phyloP scores from a whole-genome alignment of 2,329 filamentous ascomycete genomes.

The Trichoderma aggressivum region DNA sequence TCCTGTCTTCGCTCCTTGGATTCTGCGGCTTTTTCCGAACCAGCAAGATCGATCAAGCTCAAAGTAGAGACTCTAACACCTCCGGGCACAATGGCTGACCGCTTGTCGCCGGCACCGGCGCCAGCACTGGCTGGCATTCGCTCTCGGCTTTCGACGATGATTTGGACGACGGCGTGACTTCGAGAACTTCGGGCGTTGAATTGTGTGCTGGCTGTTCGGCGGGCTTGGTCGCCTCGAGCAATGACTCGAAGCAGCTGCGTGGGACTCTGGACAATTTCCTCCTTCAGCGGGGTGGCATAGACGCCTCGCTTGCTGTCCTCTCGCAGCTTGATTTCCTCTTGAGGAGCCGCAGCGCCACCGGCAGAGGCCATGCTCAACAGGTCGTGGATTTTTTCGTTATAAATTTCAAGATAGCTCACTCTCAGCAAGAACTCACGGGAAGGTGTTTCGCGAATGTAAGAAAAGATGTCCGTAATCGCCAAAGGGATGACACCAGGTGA shows the following conservation, averaged over 20 bases:
- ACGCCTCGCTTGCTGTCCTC: conserved; percentile 96
- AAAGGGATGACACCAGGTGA: conserved; percentile 95
- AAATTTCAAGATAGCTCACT: conserved; percentile 98
- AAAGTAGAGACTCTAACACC: conserved; percentile 94
- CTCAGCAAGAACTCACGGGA: conserved; percentile 89
- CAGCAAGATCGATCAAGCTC: conserved; percentile 92
- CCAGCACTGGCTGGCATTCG: conserved; percentile 58
- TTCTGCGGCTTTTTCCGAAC: conserved; percentile 93
- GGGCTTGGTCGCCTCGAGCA: conserved; percentile 84
- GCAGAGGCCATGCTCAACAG: conserved; percentile 72
- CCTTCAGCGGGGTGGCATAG: conserved; percentile 92
- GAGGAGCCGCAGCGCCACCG: conserved; percentile 52
- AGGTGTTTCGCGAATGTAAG: conserved; percentile 95
- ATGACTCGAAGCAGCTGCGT: conserved; percentile 94
- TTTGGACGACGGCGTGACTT: conserved; percentile 97
- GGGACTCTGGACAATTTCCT: conserved; percentile 97
- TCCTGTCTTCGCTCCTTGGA: conserved; percentile 91
- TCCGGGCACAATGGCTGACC: conserved; percentile 70
- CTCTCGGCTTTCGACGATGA: conserved; percentile 95
- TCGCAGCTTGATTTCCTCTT: conserved; percentile 94
- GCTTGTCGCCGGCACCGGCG: conserved; percentile 48
- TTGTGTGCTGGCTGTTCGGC: conserved; percentile 89
- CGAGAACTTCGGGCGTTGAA: conserved; percentile 96
- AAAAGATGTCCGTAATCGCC: conserved; percentile 98
- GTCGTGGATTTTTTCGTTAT: conserved; percentile 97